Evolutionary conservation across 2,329 filamentous ascomycete genomes (phyloP), one percentile per base, ranked within the genome.

Genomic region (Aspergillus ustus): DNA sequence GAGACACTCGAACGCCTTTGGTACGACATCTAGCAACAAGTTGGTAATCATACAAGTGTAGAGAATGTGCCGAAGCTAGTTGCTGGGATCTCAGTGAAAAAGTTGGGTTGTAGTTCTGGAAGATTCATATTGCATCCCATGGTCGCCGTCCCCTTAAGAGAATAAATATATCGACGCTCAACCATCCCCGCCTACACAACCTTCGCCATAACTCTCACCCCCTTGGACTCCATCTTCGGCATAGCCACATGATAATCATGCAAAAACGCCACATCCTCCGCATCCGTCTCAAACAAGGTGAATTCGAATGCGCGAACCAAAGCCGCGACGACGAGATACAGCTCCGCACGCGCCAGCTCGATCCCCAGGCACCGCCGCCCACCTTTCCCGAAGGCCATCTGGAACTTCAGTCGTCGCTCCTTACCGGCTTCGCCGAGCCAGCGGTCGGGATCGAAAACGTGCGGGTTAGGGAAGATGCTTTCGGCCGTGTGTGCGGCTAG

Each of bases 361-460:
- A 80, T 72, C 0, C 80, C 80, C 13, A 82, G 65, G 63, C 80
- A 83, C 11, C 68, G 67, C 15, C 80, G 69, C 4, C 75, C 76
- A 0, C 81, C 81, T 43, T 75, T 75, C 2, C 74, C 72, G 61
- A 82, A 82, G 0, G 70, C 71, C 5, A 81, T 74, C 52, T 79
- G 72, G 61, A 77, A 81, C 31, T 73, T 72, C n/a, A n/a, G n/a
- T n/a, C 77, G 75, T 6, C 78, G 66, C 17, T 76, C 57, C 63
- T 20, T 71, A 52, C 17, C 73, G 68, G 20, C 66, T 55, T 55
- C 68, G 59, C 43, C 72, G 60, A 81, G 66, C 78, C 79, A 82
- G 34, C 79, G 74, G 58, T 81, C 76, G 0, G 79, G 78, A 3
- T 75, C 67, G 56, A 78, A 81, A 0, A 55, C 37, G 17, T 66